Conservation (phyloP, 2,329 filamentous ascomycete genomes). For the Fusarium euwallaceae region DNA sequence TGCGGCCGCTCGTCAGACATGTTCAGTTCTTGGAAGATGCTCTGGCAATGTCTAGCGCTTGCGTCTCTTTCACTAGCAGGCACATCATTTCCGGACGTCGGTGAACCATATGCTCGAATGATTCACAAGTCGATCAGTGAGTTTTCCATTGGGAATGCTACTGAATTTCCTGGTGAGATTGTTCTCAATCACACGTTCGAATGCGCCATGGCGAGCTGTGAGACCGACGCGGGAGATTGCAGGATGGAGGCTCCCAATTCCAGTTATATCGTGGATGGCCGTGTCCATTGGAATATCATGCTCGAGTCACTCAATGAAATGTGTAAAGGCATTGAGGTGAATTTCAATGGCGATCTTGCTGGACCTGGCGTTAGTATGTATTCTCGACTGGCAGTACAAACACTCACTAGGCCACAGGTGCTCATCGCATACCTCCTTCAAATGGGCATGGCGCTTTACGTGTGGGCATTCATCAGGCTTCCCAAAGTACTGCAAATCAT, state of each 20-base stretch:
- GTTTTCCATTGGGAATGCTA: not conserved
- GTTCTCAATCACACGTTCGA: conserved; percentile 13
- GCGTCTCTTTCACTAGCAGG: not conserved
- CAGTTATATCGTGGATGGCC: not conserved
- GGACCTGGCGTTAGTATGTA: conserved; percentile 14
- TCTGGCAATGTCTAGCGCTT: conserved; percentile 17
- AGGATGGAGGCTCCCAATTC: not conserved
- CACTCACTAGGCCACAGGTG: not conserved
- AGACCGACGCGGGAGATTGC: not conserved
- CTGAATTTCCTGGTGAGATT: not conserved
- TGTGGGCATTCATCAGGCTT: conserved; percentile 8
- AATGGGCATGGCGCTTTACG: conserved; percentile 12
- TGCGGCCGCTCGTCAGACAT: not conserved
- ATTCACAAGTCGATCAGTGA: no score
- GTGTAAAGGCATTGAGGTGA: conserved; percentile 3
- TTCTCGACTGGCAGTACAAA: no score
- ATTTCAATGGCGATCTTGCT: conserved; percentile 23
- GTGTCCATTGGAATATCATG: conserved; percentile 9
- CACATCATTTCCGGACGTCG: not conserved
- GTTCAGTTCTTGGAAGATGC: conserved; percentile 15
- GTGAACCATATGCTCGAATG: no score
- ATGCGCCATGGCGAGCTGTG: conserved; percentile 22
- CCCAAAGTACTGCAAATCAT: not conserved
- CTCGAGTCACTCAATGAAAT: not conserved
- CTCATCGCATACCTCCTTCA: conserved; percentile 26